Evolutionary conservation across 495 filamentous ascomycete genomes (phyloP).

Genomic region (Aspergillus diversus): DNA sequence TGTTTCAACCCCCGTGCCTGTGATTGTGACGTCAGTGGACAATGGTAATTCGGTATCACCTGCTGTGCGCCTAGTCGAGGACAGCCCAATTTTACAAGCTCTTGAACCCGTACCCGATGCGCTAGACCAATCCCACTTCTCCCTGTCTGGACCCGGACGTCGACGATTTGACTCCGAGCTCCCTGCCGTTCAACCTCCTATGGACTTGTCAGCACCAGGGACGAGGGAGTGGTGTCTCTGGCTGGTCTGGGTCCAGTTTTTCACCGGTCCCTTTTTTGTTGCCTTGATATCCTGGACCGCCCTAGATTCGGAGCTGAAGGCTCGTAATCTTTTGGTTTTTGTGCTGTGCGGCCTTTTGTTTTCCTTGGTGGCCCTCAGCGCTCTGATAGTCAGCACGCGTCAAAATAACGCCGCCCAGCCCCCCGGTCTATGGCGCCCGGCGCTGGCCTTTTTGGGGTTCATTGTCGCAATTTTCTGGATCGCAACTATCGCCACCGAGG

Average conservation of each 20-base stretch:
- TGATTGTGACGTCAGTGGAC: slow-evolving; percentile 41
- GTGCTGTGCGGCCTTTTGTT: slow-evolving; percentile 69
- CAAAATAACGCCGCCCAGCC: slow-evolving; percentile 46
- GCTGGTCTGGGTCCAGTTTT: slow-evolving; percentile 82
- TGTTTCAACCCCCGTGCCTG: slow-evolving; percentile 37
- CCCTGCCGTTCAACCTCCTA: slow-evolving; percentile 32
- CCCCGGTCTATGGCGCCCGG: slow-evolving; percentile 65
- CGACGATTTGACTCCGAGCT: slow-evolving; percentile 49
- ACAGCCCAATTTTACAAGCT: slow-evolving; percentile 43
- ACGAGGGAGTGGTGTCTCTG: slow-evolving; percentile 81
- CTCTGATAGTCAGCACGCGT: slow-evolving; percentile 65
- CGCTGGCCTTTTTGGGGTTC: slow-evolving; percentile 91
- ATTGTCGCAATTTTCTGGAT: slow-evolving; percentile 93
- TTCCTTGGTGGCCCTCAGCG: slow-evolving; percentile 65
- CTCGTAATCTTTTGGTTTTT: slow-evolving; percentile 61
- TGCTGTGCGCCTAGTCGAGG: slow-evolving; percentile 44
- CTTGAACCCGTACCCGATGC: slow-evolving; percentile 21
- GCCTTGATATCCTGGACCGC: slow-evolving; percentile 78
- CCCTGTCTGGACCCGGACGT: slow-evolving; percentile 23
- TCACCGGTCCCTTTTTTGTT: slow-evolving; percentile 86
- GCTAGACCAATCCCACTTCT: slow-evolving; percentile 26
- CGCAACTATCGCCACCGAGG: slow-evolving; percentile 91
- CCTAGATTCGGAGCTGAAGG: slow-evolving; percentile 52
- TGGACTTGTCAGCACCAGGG: slow-evolving; percentile 33
- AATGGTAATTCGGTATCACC: slow-evolving; percentile 32